These are phyloP conservation scores for Colletotrichum trifolii DNA, from an alignment of 2,329 filamentous ascomycete species.

Conservation along the genomic window DNA sequence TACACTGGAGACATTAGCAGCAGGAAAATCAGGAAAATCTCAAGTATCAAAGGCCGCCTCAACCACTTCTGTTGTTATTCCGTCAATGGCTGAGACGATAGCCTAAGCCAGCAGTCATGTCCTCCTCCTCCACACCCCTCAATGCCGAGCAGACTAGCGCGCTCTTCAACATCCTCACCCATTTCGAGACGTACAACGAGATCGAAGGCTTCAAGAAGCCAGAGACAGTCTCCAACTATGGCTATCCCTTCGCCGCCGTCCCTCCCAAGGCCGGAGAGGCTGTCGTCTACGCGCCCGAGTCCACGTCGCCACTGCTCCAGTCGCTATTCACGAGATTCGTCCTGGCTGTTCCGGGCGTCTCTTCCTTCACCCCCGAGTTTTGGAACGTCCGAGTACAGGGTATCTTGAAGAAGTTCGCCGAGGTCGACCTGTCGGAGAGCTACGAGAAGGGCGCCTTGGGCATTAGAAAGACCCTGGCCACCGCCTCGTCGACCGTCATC, in stretches of 20 bases:
- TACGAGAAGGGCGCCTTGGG: constrained; percentile 84
- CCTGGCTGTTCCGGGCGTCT: constrained; percentile 73
- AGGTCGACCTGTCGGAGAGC: constrained; percentile 80
- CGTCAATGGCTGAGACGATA: background rate
- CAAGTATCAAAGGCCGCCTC: too few species aligned
- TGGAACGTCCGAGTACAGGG: constrained; percentile 72
- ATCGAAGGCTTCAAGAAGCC: constrained; percentile 78
- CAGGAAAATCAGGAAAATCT: too few species aligned
- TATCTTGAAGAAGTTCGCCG: constrained; percentile 70
- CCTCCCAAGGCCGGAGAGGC: background rate
- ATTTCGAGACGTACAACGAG: constrained; percentile 72
- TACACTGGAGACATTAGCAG: too few species aligned
- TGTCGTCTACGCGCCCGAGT: constrained; percentile 45
- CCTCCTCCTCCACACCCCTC: constrained; percentile 39
- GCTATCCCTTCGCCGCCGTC: constrained; percentile 70
- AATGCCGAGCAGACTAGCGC: constrained; percentile 58
- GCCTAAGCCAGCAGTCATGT: constrained; percentile 16
- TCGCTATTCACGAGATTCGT: constrained; percentile 73
- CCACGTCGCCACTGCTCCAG: constrained; percentile 74
- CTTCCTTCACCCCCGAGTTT: constrained; percentile 71
- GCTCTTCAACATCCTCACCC: constrained; percentile 69
- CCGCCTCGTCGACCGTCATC: constrained; percentile 75
- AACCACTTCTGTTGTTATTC: background rate
- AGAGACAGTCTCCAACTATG: constrained; percentile 73
- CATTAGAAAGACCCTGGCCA: constrained; percentile 78